Base-by-base conservation (phyloP, 2,329 filamentous ascomycete species). In the Sarocladium kiliense region DNA sequence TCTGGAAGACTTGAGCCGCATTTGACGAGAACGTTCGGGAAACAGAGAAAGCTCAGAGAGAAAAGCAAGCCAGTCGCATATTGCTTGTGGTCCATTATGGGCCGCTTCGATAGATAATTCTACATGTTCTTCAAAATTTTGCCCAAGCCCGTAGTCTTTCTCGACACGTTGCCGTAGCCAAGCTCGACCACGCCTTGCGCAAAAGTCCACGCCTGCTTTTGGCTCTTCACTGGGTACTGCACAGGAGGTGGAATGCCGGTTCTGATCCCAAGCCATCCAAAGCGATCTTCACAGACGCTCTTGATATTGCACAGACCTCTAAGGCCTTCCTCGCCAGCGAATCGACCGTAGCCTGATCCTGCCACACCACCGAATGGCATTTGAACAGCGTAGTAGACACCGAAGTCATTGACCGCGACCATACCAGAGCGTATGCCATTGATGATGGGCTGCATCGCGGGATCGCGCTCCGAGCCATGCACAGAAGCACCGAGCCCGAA, bases 321-420 rank as follows among this genome's bases (percentile, higher is more conserved):
- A 21, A 99, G 73, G 0, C 94, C 94, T 68, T 99, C 94, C 61
- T 89, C 86, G 23, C 91, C 94, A 0, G 91, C 93, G 71, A 99
- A 99, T 2, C 93, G 81, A 1, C 94, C 94, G 68, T 97, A 97
- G 0, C 89, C 94, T 23, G 89, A 95, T 1, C 91, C 93, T 56
- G 83, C 85, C n/a, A 89, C 85, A 54, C 92, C 94, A 36, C 94
- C 94, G 71, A 99, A 99, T 0, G 94, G 94, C 37, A 99, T 74
- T 71, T 96, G 91, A 7, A 96, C 92, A 54, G 93, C 91, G 67
- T 99, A 99, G 70, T 86, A 97, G 26, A 85, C 87, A 19, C 87
- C 94, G 66, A 99, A 99, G 74, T 99, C 94, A 68, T 99, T 99
- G 62, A 99, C 83, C 23, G 91, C 85, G 0, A 97, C 89, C 88